Percentiles rank a stretch among this genome's conserved stretches.
These are phyloP conservation scores for Sporothrix schenckii DNA, from an alignment of 2,329 filamentous ascomycete genomes.

Conservation along the genomic window DNA sequence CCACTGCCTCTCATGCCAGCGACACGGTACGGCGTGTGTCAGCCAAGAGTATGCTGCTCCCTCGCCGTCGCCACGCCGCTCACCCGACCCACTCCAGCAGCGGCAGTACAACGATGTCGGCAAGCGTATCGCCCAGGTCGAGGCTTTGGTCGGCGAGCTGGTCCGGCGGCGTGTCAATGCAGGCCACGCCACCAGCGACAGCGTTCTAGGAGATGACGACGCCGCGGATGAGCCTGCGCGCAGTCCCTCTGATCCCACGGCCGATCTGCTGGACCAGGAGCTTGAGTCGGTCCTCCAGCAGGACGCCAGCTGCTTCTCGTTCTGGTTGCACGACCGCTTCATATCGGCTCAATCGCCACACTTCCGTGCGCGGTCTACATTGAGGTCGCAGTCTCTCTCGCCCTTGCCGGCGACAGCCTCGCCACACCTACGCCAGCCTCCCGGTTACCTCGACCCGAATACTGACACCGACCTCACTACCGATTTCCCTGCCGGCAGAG, in stretches of 20 bases:
- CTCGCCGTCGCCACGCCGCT: constrained; percentile 4
- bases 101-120: constrained; percentile 20
- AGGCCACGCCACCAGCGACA: background rate
- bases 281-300: constrained; percentile 20
- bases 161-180: constrained; percentile 33
- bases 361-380: background rate
- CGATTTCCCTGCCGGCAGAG: background rate
- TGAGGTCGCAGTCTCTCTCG: background rate
- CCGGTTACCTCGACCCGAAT: background rate
- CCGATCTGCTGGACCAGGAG: constrained; percentile 19
- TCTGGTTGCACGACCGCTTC: constrained; percentile 24
- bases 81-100: constrained; percentile 28
- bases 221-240: background rate
- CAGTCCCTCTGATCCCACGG: background rate
- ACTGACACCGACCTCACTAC: background rate
- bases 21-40: constrained; percentile 48
- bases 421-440: background rate
- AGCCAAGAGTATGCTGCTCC: constrained; percentile 48
- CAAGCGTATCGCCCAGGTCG: constrained; percentile 40
- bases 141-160: constrained; percentile 45
- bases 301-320: constrained; percentile 20
- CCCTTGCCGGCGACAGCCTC: background rate
- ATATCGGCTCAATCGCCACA: background rate
- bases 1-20: constrained; percentile 51
- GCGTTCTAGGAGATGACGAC: background rate